Percentiles rank a stretch among this genome's conserved stretches.
phyloP scores from a whole-genome alignment of 805 yeast species.

The Ogataea trehaloabstinens region DNA sequence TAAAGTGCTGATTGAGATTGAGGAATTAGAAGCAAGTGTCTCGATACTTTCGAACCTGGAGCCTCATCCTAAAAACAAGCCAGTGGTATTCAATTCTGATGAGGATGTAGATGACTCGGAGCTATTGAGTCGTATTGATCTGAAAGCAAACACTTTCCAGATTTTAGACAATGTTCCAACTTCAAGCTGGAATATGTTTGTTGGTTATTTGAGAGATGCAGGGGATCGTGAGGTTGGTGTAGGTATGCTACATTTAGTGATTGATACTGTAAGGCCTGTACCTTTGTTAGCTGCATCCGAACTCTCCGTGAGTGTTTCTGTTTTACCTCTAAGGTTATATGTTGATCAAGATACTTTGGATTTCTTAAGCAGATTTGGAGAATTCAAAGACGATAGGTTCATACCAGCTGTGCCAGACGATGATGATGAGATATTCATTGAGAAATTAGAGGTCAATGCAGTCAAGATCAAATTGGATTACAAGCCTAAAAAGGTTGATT shows the following conservation, averaged over 20 bases:
- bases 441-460: conserved; percentile 60
- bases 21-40: conserved; percentile 50
- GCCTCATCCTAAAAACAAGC: conserved; percentile 28
- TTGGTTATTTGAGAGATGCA: conserved; percentile 63
- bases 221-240: conserved; percentile 71
- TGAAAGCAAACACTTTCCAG: conserved; percentile 54
- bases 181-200: conserved; percentile 88
- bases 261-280: conserved; percentile 66
- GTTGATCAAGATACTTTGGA: conserved; percentile 94
- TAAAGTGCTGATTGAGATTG: conserved; percentile 56
- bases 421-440: conserved; percentile 67
- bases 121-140: conserved; percentile 44
- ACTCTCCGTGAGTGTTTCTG: conserved; percentile 46
- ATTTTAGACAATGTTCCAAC: conserved; percentile 76
- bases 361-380: conserved; percentile 74
- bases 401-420: conserved; percentile 43
- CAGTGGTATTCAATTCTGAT: conserved; percentile 25
- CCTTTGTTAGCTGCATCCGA: conserved; percentile 67
- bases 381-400: conserved; percentile 72
- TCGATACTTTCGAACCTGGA: conserved; percentile 41
- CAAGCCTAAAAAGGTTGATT: conserved; percentile 87
- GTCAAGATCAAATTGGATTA: conserved; percentile 75
- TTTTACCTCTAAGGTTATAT: conserved; percentile 77
- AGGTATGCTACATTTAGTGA: conserved; percentile 52
- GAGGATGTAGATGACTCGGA: conserved; percentile 38